phyloP scores from a whole-genome alignment of 148 eudicot species.

The Polygonum maritimum region DNA sequence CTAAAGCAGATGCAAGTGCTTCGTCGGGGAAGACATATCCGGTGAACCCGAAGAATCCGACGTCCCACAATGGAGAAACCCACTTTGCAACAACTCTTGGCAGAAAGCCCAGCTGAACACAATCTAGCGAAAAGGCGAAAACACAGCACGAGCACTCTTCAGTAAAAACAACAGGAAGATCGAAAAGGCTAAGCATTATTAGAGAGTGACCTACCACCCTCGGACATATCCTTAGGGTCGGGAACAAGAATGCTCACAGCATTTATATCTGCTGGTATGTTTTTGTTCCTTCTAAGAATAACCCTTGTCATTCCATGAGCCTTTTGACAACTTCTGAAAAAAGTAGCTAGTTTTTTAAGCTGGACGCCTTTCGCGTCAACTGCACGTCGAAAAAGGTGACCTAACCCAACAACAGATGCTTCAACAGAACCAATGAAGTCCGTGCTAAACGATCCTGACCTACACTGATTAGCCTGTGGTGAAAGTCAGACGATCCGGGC shows the following conservation, averaged over 20 bases:
- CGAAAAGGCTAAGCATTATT: neutral
- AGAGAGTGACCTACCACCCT: conserved; percentile 36
- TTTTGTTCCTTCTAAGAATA: conserved; percentile 57
- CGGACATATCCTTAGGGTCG: conserved; percentile 26
- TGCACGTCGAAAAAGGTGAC: conserved; percentile 58
- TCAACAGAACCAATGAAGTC: conserved; percentile 61
- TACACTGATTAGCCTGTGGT: conserved; percentile 31
- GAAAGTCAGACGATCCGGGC: neutral
- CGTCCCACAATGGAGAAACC: conserved; percentile 83
- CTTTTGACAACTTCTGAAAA: conserved; percentile 44
- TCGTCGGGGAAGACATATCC: conserved; percentile 60
- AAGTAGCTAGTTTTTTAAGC: conserved; percentile 62
- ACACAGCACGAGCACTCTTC: neutral
- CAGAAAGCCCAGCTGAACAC: conserved; percentile 79
- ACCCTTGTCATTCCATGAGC: conserved; percentile 47
- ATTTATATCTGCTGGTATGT: conserved; percentile 63
- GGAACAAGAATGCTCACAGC: conserved; percentile 73
- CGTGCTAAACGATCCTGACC: conserved; percentile 20
- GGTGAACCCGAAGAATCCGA: conserved; percentile 51
- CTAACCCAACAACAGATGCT: conserved; percentile 81
- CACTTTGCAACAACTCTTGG: conserved; percentile 77
- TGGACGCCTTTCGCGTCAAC: conserved; percentile 66
- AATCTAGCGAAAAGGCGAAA: conserved; percentile 33
- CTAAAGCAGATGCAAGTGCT: conserved; percentile 74
- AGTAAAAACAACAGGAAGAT: neutral